These are phyloP conservation scores for Phytophthora idaei DNA, from an alignment of 352 stramenopile genomes.

Conservation along the genomic window DNA sequence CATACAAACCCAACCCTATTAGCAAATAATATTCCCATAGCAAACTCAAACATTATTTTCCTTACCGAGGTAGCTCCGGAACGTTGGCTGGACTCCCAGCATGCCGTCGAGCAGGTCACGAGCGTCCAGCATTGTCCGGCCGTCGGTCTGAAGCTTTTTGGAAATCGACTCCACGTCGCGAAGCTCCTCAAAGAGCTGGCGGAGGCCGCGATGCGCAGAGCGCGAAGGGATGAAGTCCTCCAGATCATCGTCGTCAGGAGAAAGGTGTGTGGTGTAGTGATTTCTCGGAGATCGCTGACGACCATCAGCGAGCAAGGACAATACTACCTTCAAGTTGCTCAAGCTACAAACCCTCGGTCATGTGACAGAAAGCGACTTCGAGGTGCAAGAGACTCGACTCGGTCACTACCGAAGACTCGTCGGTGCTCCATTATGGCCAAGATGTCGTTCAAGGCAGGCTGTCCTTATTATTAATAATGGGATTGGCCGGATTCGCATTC, in stretches of 20 bases:
- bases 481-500: too few relatives aligned
- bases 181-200: neutral
- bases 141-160: neutral
- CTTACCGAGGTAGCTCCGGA: constrained; percentile 1
- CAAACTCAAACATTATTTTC: neutral
- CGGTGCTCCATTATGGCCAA: too few relatives aligned
- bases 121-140: neutral
- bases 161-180: too few relatives aligned
- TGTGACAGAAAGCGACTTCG: too few relatives aligned
- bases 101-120: neutral
- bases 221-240: neutral
- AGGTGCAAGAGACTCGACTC: too few relatives aligned
- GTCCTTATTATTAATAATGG: too few relatives aligned
- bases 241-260: neutral
- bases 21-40: constrained; percentile 1
- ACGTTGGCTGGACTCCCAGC: neutral
- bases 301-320: too few relatives aligned
- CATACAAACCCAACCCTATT: neutral
- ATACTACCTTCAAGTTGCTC: too few relatives aligned
- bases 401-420: too few relatives aligned
- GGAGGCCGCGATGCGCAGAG: neutral
- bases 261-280: neutral
- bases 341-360: too few relatives aligned
- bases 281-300: too few relatives aligned
- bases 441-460: too few relatives aligned